These are phyloP conservation scores for Phialophora macrospora DNA, from an alignment of 2,329 filamentous ascomycete species.

Conservation along the genomic window DNA sequence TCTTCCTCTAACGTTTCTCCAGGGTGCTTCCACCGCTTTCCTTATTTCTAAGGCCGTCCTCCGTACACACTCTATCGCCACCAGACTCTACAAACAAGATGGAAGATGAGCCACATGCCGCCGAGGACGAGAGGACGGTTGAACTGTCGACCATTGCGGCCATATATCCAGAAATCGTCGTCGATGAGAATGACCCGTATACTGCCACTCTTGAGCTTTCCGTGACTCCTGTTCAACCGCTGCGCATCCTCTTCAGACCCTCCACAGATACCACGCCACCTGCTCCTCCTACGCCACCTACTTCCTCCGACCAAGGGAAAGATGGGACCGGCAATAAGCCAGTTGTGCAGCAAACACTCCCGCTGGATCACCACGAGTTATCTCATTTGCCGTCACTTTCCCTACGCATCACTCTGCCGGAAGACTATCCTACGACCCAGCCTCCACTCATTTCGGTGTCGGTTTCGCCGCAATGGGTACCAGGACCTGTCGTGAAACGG, in stretches of 20 bases:
- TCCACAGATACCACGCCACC: constrained; percentile 45
- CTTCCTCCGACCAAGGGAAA: constrained; percentile 46
- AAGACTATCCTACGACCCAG: constrained; percentile 59
- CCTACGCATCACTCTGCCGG: constrained; percentile 59
- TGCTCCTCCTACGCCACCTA: constrained; percentile 49
- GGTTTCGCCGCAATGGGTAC: constrained; percentile 60
- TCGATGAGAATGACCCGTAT: constrained; percentile 54
- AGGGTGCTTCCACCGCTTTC: constrained; percentile 1
- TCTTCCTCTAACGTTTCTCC: neutral
- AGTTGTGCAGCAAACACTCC: constrained; percentile 10
- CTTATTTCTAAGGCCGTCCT: neutral
- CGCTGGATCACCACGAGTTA: constrained; percentile 47
- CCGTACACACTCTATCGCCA: constrained; percentile 9
- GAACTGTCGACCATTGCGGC: constrained; percentile 65
- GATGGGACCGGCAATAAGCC: constrained; percentile 32
- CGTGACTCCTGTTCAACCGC: constrained; percentile 59
- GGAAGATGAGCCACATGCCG: constrained; percentile 44
- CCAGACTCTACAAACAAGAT: constrained; percentile 38
- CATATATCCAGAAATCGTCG: constrained; percentile 65
- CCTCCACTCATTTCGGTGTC: constrained; percentile 58
- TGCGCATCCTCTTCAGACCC: constrained; percentile 52
- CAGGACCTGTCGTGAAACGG: constrained; percentile 49
- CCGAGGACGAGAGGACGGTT: constrained; percentile 63
- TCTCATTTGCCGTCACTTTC: constrained; percentile 62
- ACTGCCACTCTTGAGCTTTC: constrained; percentile 60